Conservation (phyloP, 306 rosid species). For the Quercus berberidifolia region DNA sequence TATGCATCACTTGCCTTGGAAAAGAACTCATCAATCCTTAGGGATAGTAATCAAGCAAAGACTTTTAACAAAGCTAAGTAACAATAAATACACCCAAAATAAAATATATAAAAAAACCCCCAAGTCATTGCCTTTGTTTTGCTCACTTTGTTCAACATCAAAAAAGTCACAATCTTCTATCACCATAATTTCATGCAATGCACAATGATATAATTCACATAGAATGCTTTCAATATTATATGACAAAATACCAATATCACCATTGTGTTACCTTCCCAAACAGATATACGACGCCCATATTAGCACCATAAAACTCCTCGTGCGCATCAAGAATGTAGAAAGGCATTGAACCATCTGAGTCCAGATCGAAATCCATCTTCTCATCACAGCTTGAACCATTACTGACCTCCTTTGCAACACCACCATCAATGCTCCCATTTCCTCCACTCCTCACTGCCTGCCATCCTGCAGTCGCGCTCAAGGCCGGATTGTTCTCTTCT, state of each 20-base stretch:
- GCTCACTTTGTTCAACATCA: background rate
- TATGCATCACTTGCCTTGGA: background rate
- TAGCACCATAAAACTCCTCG: conserved; percentile 79
- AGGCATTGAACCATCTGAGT: conserved; percentile 62
- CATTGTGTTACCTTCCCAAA: conserved; percentile 80
- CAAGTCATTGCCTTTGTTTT: background rate
- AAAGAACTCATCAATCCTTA: background rate
- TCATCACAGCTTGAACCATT: conserved; percentile 36
- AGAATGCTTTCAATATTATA: background rate
- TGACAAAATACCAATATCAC: background rate
- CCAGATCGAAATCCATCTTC: conserved; percentile 42
- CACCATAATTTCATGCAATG: background rate
- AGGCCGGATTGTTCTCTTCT: conserved; percentile 46
- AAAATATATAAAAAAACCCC: background rate
- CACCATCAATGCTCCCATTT: conserved; percentile 5
- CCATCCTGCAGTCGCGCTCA: conserved; percentile 78
- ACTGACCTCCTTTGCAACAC: conserved; percentile 28
- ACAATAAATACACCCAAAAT: background rate
- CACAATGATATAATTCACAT: background rate
- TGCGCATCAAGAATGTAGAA: conserved; percentile 80
- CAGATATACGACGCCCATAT: conserved; percentile 72
- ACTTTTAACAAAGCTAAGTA: background rate
- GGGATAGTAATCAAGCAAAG: background rate
- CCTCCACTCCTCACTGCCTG: conserved; percentile 55
- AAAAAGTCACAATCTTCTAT: background rate